Evolutionary conservation across 2,329 filamentous ascomycete species (phyloP).

Genomic region (Waltergamsia citrina): DNA sequence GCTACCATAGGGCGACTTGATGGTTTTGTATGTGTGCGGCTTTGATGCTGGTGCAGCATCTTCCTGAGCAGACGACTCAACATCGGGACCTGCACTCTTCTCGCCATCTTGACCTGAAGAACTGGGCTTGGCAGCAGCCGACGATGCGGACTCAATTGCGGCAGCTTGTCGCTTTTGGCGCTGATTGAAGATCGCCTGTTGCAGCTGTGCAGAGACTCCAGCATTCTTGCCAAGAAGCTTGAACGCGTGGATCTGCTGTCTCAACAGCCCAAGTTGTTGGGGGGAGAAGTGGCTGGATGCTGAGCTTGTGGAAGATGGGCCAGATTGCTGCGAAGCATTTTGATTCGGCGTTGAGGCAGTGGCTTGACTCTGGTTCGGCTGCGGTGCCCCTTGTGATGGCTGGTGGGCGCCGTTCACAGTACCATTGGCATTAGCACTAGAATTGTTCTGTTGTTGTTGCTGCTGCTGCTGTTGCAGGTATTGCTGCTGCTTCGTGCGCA

Average conservation of each 20-base stretch:
- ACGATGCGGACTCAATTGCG: slow-evolving; percentile 33
- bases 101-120: slow-evolving; percentile 19
- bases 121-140: slow-evolving; percentile 16
- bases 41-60: slow-evolving; percentile 23
- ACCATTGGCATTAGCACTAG: slow-evolving; percentile 32
- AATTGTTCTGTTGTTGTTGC: slow-evolving; percentile 23
- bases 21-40: slow-evolving; percentile 55
- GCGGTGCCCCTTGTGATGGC: slow-evolving; percentile 25
- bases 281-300: slow-evolving; percentile 57
- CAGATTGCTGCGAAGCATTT: slow-evolving; percentile 16
- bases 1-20: slow-evolving; percentile 62
- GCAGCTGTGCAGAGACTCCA: slow-evolving; percentile 67
- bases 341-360: slow-evolving; percentile 21
- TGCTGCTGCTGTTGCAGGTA: slow-evolving; percentile 27
- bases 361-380: slow-evolving; percentile 15
- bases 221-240: slow-evolving; percentile 83
- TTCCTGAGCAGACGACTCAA: slow-evolving; percentile 22
- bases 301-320: slow-evolving; percentile 6
- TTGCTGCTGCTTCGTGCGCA: slow-evolving; percentile 37
- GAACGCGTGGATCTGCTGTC: slow-evolving; percentile 85
- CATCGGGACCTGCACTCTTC: slow-evolving; percentile 22
- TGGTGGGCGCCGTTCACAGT: slow-evolving; percentile 38
- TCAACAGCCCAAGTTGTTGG: slow-evolving; percentile 69
- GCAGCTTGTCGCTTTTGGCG: slow-evolving; percentile 55
- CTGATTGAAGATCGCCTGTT: slow-evolving; percentile 73